Conservation (phyloP, 129 eudicot species). For the Cynara cardunculus region DNA sequence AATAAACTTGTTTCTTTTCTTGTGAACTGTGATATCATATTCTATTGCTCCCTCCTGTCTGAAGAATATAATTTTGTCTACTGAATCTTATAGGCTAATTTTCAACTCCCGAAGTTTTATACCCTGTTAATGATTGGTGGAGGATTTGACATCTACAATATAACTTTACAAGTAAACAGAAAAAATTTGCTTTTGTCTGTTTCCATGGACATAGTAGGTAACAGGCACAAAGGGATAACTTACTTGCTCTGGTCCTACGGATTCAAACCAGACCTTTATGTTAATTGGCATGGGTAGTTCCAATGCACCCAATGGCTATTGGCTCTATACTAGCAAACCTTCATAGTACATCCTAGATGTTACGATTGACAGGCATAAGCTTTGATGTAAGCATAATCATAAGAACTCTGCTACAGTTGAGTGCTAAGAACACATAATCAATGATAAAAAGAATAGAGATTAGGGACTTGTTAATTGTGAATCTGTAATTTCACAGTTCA, state of each 20-base stretch:
- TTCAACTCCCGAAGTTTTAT: background rate
- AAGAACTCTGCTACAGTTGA: background rate
- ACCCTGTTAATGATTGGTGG: background rate
- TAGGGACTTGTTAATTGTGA: background rate
- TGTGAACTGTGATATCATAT: background rate
- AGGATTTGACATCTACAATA: background rate
- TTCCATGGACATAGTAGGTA: background rate
- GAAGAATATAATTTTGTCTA: background rate
- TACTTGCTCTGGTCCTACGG: background rate
- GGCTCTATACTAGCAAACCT: background rate
- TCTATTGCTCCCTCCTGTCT: background rate
- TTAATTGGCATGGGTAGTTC: background rate
- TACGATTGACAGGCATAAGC: background rate
- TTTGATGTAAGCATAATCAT: background rate
- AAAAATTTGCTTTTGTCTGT: background rate
- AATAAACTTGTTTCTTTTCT: background rate
- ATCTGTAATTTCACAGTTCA: background rate
- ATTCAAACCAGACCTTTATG: background rate
- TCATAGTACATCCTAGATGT: background rate
- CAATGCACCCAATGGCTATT: background rate
- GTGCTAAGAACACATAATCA: background rate
- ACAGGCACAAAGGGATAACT: background rate
- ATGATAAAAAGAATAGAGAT: background rate
- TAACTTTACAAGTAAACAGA: background rate
- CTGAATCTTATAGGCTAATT: background rate